Base-by-base conservation (phyloP, 306 rosid genomes). In the Acmispon strigosus region DNA sequence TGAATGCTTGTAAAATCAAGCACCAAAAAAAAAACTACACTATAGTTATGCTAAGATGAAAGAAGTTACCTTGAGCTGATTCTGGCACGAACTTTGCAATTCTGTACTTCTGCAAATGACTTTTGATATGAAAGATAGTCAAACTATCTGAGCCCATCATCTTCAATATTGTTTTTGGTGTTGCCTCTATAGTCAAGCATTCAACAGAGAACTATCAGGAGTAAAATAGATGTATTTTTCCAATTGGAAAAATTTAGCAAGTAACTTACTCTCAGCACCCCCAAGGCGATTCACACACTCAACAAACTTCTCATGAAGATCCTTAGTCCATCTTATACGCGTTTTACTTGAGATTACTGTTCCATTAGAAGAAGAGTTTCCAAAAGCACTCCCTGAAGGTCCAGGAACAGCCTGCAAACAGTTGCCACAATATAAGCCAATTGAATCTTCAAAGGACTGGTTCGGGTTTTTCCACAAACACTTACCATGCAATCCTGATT, bases 101-200 rank as follows among this genome's bases (percentile, higher is more conserved):
- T 81, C 98, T 92, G 59, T 93, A 93, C 81, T 93, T 93, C 88
- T 92, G 81, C 83, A 94, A 83, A 87, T 94, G 97, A 71, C 99
- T 94, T 84, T 94, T 94, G n/a, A 94, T 82, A 77, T 94, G 99
- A 69, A 81, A 89, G 63, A 91, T 94, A 39, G 99, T 94, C 73
- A 94, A 79, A 70, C 88, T 92, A 47, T 87, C 85, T 11, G 93
- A 80, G 5, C 84, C 84, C 99, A 94, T 94, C 81, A 89, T 84
- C 84, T 66, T 91, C 37, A 94, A 50, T 80, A 94, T 80, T 62
- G 87, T 85, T 81, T 91, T 91, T 8, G 97, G 99, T 29, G 99
- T 94, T 67, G 99, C 99, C 72, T 87, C 99, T 94, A 54, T 5
- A 49, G 19, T 69, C 22, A 50, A 70, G 57, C 10, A 78, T 17